Conservation (phyloP, 1,284 basidiomycete species). For the Irpex sp. region DNA sequence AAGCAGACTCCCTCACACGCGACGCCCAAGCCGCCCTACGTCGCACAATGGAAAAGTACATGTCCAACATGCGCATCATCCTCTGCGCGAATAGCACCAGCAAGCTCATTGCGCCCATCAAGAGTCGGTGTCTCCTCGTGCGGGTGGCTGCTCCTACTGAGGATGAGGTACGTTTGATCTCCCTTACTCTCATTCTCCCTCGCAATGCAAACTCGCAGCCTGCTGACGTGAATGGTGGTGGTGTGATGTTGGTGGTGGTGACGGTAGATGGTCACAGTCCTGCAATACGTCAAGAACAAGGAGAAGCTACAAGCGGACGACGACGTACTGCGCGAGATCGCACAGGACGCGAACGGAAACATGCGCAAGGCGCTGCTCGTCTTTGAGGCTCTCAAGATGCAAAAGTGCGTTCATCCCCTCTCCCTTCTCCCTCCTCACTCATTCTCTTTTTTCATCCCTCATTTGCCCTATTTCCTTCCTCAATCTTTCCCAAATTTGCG, state of each 20-base stretch:
- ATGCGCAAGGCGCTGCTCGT: constrained; percentile 92
- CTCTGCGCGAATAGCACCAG: constrained; percentile 97
- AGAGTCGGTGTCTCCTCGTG: constrained; percentile 90
- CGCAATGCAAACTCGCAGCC: too few species aligned
- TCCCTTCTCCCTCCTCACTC: too few species aligned
- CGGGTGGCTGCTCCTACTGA: constrained; percentile 85
- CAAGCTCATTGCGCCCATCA: constrained; percentile 95
- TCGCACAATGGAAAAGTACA: constrained; percentile 99
- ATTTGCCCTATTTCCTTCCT: too few species aligned
- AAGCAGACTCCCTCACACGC: constrained; percentile 90
- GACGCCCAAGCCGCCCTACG: constrained; percentile 97
- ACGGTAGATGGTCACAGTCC: constrained; percentile 72
- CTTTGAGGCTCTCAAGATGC: constrained; percentile 94
- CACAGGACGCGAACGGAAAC: constrained; percentile 83
- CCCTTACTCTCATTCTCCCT: not conserved
- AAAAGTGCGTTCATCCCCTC: constrained; percentile 51
- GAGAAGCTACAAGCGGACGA: constrained; percentile 81
- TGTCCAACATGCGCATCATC: constrained; percentile 95
- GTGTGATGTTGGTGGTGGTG: not conserved
- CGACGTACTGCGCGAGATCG: constrained; percentile 65
- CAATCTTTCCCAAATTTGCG: too few species aligned
- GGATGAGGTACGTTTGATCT: constrained; percentile 55
- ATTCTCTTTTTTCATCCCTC: too few species aligned
- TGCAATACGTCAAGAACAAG: constrained; percentile 77
- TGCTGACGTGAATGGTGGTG: not conserved